Base-by-base conservation (phyloP, 2,329 filamentous ascomycete genomes). In the Incumbomyces lentus region DNA sequence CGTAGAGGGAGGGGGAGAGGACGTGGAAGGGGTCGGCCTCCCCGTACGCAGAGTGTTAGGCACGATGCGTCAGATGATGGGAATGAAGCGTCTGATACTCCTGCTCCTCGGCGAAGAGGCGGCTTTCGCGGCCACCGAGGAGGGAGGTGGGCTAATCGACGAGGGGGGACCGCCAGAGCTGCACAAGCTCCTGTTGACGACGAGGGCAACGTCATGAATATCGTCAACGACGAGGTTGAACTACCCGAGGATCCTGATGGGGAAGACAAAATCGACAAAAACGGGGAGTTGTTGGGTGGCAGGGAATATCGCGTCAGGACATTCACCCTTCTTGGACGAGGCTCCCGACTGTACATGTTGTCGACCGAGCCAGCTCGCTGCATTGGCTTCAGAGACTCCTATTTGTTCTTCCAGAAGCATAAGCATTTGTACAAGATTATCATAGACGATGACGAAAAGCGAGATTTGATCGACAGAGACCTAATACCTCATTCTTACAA, bases 401-500 rank as follows among this genome's bases (percentile, higher is more conserved):
- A 98, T 62, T 78, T 98, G 19, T 95, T 98, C 74, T 98, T 98
- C 73, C 93, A 92, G 53, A 98, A 96, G 68, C 92, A 98, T 67
- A 85, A 86, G 62, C 82, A 88, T 59, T 82, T 98, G 12, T 92
- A 88, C 76, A 98, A 98, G 71, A 95, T 98, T 60, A 95, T 98
- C 59, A 86, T 96, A 47, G 88, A 89, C 58, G 92, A 98, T 55
- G 84, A 92, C n/a, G 90, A 94, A 67, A 98, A 98, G 71, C 81
- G 84, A 50, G 89, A 96, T 65, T 78, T 98, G 70, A 98, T 98
- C 60, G 87, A 93, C 56, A 81, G 92, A 50, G 85, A 93, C 5
- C 84, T 98, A 60, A 95, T 98, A 53, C 92, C 92, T 1, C 92
- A 95, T 70, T 95, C 88, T 22, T 98, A 98, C 79, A 98, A 96